phyloP scores from a whole-genome alignment of 768 basidiomycete species.

The Leccinum arenicola region DNA sequence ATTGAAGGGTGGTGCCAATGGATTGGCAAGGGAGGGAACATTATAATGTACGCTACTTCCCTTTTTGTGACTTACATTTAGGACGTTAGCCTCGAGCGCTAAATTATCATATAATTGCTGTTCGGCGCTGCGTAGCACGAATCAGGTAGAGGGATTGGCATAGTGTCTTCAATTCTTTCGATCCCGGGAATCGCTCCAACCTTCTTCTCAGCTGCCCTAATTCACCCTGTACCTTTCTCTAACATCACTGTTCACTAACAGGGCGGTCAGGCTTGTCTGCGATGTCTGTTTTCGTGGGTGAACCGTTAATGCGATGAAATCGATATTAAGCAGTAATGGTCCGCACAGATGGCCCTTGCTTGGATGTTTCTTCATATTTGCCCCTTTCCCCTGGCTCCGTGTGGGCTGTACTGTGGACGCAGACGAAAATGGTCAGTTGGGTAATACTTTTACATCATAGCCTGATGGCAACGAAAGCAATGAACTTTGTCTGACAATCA shows the following conservation, averaged over 20 bases:
- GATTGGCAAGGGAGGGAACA: neutral
- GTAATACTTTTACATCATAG: neutral
- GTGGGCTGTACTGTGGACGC: neutral
- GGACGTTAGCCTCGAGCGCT: neutral
- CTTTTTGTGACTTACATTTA: neutral
- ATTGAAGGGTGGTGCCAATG: slow-evolving; percentile 7
- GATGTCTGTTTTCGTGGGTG: neutral
- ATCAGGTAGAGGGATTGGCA: neutral
- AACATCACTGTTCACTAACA: neutral
- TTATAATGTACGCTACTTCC: slow-evolving; percentile 3
- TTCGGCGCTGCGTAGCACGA: neutral
- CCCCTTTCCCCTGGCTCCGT: neutral
- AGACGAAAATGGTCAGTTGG: neutral
- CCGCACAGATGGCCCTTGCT: neutral
- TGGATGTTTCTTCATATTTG: too few species aligned
- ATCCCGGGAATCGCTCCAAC: neutral
- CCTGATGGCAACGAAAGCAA: too few species aligned
- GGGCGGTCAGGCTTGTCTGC: neutral
- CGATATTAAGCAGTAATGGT: neutral
- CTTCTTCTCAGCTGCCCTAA: neutral
- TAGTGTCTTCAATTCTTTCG: neutral
- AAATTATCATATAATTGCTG: neutral
- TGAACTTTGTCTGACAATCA: neutral
- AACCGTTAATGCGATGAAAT: neutral
- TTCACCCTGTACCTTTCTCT: too few species aligned